Base-by-base conservation (phyloP, 2,329 filamentous ascomycete species). In the Hymenoscyphus linearis region DNA sequence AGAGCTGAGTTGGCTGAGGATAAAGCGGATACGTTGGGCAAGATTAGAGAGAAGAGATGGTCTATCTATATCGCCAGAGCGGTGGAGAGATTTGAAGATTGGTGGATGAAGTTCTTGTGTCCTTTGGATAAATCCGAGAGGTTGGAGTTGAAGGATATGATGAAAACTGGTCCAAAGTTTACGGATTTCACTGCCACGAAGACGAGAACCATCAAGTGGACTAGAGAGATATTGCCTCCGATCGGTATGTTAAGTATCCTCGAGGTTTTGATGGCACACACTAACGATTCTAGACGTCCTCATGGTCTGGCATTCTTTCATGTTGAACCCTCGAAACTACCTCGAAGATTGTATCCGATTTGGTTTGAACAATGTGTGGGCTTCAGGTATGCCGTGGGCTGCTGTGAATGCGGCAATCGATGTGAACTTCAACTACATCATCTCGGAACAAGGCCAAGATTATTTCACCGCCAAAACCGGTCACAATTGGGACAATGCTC, bases 231-330 rank as follows among this genome's bases (percentile, higher is more conserved):
- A 59, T 69, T 88, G 47, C 85, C 85, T 2, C 86, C 86, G 1
- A 72, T 88, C 55, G 85, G 84, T 87, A 72, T 71, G 78, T 40
- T 68, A 87, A 47, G 83, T n/a, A n/a, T 50, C 55, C 26, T 55
- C 61, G 35, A 7, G 57, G 6, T 6, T 34, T 37, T 3, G 6
- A 13, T n/a, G 13, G 44, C 22, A n/a, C 58, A 63, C 40, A 61
- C 62, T 62, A 34, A 63, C 47, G 36, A 50, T 67, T 27, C 22
- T 73, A 79, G 89, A 93, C 74, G 83, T 93, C 0, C 74, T 92
- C 22, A 89, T 93, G 87, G 85, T 93, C 0, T 90, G 87, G 86
- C 90, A 93, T 72, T 78, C 88, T 0, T 89, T 90, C 69, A 87
- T 90, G 83, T 82, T 93, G 2, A 93, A 92, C 67, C 90, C 90